Evolutionary conservation across 2,329 filamentous ascomycete species (phyloP), one percentile per base, ranked within the genome.

Genomic region (Periconia macrospinosa): DNA sequence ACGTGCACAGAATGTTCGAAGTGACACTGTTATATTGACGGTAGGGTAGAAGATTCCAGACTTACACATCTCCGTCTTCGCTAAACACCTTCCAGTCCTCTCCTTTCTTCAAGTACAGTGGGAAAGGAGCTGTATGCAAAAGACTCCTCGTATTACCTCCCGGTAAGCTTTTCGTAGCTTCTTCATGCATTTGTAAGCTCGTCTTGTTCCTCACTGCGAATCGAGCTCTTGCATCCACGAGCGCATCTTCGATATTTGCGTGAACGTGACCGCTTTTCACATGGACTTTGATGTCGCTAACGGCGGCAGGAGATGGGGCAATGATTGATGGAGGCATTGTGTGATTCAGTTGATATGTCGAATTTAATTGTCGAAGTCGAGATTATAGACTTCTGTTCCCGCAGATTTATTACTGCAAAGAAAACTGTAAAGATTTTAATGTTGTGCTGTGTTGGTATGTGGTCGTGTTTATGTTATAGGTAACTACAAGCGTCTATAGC

Each of bases 61-160:
- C 57, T 37, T 50, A 66, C 56, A 52, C 55, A 47, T 71, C 59
- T 3, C 62, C 65, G 57, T 76, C 73, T 47, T 68, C 69, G 17
- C 64, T 66, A 18, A 54, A 50, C 17, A 75, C 60, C 23, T 60
- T 54, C 37, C 65, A 60, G 8, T 57, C 63, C 17, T 60, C 50
- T 2, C 68, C 73, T 14, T 57, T 61, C 15, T 61, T 66, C 13
- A 75, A 60, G 42, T 65, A 70, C 13, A 76, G 49, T 0, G 74
- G 74, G 52, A 74, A 77, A 5, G 74, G 74, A 3, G 63, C 50
- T 23, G 71, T 73, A 55, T 71, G 65, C 7, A 76, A 59, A 11
- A 76, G 55, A 30, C 66, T 69, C 6, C 72, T 61, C 0, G 74
- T 77, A 55, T 76, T 76, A 27, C 72, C 73, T 20, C 75, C 72